Evolutionary conservation across 176 grass and related monocot species (phyloP).

Genomic region (Pontederia paniculata): DNA sequence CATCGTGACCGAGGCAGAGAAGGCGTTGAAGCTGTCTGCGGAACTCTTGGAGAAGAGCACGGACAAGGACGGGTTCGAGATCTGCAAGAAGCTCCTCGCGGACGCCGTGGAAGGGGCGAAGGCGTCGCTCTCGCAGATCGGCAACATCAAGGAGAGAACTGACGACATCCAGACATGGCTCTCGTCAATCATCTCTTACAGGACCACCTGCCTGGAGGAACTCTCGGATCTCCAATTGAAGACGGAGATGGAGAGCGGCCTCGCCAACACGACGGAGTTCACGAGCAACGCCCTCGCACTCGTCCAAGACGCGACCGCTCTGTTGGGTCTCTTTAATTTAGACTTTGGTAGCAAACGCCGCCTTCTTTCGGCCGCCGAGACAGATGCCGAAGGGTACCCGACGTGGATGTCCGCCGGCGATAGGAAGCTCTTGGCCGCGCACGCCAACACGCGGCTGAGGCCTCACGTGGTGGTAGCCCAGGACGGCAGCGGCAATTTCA

Average conservation of each 20-base stretch:
- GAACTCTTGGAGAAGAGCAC: conserved; percentile 28
- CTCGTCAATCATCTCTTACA: conserved; percentile 47
- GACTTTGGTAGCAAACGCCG: background rate
- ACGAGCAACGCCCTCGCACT: conserved; percentile 86
- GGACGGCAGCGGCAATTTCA: conserved; percentile 85
- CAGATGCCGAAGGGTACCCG: conserved; percentile 11
- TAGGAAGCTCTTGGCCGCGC: conserved; percentile 42
- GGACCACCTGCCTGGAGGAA: conserved; percentile 72
- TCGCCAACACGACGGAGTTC: conserved; percentile 63
- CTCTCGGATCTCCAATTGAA: conserved; percentile 54
- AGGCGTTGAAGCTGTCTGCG: conserved; percentile 16
- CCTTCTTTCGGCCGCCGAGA: background rate
- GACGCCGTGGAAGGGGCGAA: conserved; percentile 38
- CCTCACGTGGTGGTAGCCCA: conserved; percentile 60
- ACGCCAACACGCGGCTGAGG: conserved; percentile 9
- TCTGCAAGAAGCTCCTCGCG: conserved; percentile 39
- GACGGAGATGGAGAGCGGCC: conserved; percentile 50
- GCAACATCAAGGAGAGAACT: conserved; percentile 27
- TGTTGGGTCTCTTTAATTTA: conserved; percentile 7
- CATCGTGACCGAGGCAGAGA: conserved; percentile 33
- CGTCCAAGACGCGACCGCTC: conserved; percentile 31
- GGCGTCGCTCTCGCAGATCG: background rate
- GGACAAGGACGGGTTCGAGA: conserved; percentile 29
- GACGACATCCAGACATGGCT: conserved; percentile 59
- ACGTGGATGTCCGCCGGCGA: conserved; percentile 33